Evolutionary conservation across 1,284 basidiomycete species (phyloP).

Genomic region (Mycena citricolor): DNA sequence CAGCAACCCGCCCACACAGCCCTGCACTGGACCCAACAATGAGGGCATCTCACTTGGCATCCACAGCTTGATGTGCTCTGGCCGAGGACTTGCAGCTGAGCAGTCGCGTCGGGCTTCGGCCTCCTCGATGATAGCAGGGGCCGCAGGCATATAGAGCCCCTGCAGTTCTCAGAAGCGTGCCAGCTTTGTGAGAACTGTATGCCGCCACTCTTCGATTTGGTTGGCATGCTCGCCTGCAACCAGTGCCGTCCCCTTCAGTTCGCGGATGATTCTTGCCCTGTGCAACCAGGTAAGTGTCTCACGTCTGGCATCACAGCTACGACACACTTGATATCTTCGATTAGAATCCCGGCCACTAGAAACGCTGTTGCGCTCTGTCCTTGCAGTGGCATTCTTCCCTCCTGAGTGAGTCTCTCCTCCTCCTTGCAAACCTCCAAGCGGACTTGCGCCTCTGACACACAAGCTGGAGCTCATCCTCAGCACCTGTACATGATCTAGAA

Average conservation of each 20-base stretch:
- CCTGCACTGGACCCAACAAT: not conserved
- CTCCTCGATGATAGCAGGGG: not conserved
- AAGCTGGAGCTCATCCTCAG: not conserved
- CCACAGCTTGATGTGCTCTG: constrained; percentile 15
- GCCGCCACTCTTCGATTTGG: constrained; percentile 2
- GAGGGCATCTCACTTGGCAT: constrained; percentile 10
- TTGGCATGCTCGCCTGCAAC: constrained; percentile 1
- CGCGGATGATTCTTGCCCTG: constrained; percentile 1
- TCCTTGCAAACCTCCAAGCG: constrained; percentile 3
- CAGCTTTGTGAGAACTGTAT: not conserved
- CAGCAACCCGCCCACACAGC: not conserved
- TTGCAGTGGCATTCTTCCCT: not conserved
- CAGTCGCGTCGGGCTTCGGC: constrained; percentile 5
- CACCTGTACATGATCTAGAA: not conserved
- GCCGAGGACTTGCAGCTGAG: not conserved
- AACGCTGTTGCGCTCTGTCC: constrained; percentile 10
- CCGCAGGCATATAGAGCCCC: constrained; percentile 13
- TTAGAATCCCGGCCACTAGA: constrained; percentile 10
- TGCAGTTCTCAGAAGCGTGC: constrained; percentile 9
- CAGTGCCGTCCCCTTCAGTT: not conserved
- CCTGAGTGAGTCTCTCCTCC: constrained; percentile 2
- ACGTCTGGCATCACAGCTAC: not conserved
- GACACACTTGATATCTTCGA: constrained; percentile 19
- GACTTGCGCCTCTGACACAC: constrained; percentile 7
- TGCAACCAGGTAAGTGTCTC: too few species aligned